These are phyloP conservation scores for Psilocybe azurescens DNA, from an alignment of 768 basidiomycete species.

Conservation along the genomic window DNA sequence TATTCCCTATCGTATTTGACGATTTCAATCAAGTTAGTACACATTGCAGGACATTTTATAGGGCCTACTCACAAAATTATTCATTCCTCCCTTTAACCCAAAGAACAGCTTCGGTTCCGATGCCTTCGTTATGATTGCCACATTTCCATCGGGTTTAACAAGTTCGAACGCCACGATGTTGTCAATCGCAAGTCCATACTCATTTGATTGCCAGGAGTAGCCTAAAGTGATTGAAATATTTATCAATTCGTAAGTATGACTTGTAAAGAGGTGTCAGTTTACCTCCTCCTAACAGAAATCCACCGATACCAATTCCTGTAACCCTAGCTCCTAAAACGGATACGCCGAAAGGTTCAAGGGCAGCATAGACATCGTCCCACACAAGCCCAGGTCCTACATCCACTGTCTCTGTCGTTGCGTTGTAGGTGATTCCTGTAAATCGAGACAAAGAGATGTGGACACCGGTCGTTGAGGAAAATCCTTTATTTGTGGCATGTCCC, in stretches of 20 bases:
- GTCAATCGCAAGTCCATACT: conserved; percentile 61
- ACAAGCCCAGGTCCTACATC: conserved; percentile 49
- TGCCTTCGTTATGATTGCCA: conserved; percentile 36
- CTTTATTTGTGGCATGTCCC: conserved; percentile 58
- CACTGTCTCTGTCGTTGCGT: conserved; percentile 42
- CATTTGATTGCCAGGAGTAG: conserved; percentile 67
- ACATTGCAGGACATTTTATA: background rate
- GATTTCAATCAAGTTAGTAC: background rate
- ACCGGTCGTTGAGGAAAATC: conserved; percentile 63
- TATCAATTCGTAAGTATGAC: background rate
- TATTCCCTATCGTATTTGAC: conserved; percentile 46
- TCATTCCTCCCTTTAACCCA: conserved; percentile 60
- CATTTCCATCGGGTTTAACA: conserved; percentile 55
- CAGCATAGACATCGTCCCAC: conserved; percentile 68
- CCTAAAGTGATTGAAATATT: conserved; percentile 34
- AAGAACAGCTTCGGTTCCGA: conserved; percentile 46
- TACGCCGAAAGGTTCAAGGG: conserved; percentile 51
- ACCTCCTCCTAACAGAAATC: conserved; percentile 42
- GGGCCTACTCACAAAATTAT: conserved; percentile 54
- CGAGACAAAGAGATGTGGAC: conserved; percentile 60
- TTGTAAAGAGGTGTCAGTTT: background rate
- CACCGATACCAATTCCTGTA: conserved; percentile 49
- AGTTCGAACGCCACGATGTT: conserved; percentile 57
- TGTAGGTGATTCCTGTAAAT: conserved; percentile 49
- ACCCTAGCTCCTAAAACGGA: conserved; percentile 65